Evolutionary conservation across 176 grass and related monocot species (phyloP), one percentile per base, ranked within the genome.

Genomic region (Ampelocalamus luodianensis): DNA sequence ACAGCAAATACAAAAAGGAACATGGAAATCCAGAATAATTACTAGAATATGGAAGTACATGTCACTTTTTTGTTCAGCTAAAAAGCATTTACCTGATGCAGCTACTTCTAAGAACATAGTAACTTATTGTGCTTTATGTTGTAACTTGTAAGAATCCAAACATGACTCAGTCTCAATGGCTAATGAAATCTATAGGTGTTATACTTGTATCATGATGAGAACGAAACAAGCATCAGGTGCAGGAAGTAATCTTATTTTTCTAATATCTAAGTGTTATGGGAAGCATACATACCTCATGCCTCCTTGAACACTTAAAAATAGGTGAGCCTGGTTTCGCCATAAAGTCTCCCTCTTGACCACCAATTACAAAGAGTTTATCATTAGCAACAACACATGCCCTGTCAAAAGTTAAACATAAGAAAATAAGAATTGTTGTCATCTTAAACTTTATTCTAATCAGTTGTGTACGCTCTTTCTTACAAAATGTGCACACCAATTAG

Each of bases 281-380:
- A 55, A 56, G 23, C 49, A 73, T 72, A 36, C 55, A 43, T 76
- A 97, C 95, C 92, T 93, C 91, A 45, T 97, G 93, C 76, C 89
- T 93, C 49, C 93, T 75, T 65, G 81, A 79, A 18, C 95, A 97
- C 70, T 95, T 98, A 84, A 93, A 98, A 78, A 98, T 92, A 71
- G 93, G 91, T 70, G 95, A 98, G 65, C 91, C 91, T 38, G 91
- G 91, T 76, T 98, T 95, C 77, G 95, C 76, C 91, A 93, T 92
- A 70, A 98, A 98, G 72, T 98, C 95, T 76, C 95, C 95, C 72
- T 95, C 93, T 95, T 98, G 95, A 49, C 95, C 95, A 77, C 95
- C 93, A 90, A 93, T 97, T 56, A 94, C 91, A 77, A 95, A 81
- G 53, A 98, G 79, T 74, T 92, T 82, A 73, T 92, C 90, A 71